Percentiles rank a stretch among this genome's conserved stretches.
phyloP scores from a whole-genome alignment of 2,329 filamentous ascomycete genomes.

The Arthroderma sp. region DNA sequence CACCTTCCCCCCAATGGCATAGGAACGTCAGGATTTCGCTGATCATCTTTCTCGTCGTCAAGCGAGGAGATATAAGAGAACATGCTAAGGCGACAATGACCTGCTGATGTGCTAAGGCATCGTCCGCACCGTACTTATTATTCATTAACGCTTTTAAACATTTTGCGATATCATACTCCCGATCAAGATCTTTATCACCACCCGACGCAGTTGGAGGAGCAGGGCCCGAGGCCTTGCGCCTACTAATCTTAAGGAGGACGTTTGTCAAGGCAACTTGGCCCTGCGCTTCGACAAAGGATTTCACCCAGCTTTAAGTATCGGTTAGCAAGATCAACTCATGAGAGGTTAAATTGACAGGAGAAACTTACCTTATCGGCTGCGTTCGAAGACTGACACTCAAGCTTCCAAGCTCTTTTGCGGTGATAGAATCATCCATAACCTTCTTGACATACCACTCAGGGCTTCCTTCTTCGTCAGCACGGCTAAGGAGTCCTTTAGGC shows the following conservation, averaged over 20 bases:
- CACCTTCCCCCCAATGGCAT: conserved; percentile 81
- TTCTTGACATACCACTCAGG: conserved; percentile 97
- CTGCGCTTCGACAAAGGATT: conserved; percentile 90
- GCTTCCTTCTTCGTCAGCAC: conserved; percentile 86
- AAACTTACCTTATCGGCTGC: conserved; percentile 64
- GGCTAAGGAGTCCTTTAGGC: conserved; percentile 54
- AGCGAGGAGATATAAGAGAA: conserved; percentile 72
- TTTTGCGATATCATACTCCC: conserved; percentile 95
- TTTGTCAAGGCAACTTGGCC: conserved; percentile 93
- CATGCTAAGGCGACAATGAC: conserved; percentile 78
- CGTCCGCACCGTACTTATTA: conserved; percentile 97
- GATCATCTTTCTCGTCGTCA: conserved; percentile 86
- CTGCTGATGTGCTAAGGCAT: conserved; percentile 79
- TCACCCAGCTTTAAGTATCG: conserved; percentile 60
- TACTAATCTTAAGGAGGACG: conserved; percentile 84
- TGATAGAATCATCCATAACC: conserved; percentile 90
- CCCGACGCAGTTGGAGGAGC: conserved; percentile 45
- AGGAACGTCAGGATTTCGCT: conserved; percentile 94
- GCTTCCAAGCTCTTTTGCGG: conserved; percentile 80
- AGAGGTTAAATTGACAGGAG: background rate
- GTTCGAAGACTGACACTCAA: conserved; percentile 88
- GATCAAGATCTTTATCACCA: conserved; percentile 69
- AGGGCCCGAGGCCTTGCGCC: conserved; percentile 64
- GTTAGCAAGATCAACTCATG: conserved; percentile 3
- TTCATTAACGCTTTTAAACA: conserved; percentile 97